Conservation (phyloP, 1,284 basidiomycete genomes). For the Hymenochaete sp. region DNA sequence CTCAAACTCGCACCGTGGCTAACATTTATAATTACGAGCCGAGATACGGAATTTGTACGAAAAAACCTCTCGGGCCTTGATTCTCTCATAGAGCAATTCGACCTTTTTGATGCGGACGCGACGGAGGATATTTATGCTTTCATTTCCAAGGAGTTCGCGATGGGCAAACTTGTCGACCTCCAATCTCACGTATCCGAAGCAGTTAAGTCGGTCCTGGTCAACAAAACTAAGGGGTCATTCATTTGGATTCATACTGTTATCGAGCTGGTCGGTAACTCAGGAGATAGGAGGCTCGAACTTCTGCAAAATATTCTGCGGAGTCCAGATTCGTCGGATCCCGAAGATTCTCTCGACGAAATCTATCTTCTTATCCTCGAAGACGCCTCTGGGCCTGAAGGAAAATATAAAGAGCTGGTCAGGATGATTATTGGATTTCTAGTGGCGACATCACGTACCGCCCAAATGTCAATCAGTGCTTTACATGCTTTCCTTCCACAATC, state of each 20-base stretch:
- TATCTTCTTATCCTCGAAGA: not conserved
- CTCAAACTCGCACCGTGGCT: slow-evolving; percentile 1
- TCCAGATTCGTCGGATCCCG: not conserved
- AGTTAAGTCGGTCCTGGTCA: slow-evolving; percentile 19
- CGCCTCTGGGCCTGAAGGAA: not conserved
- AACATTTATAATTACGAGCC: slow-evolving; percentile 8
- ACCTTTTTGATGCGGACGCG: too few species aligned
- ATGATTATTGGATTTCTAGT: not conserved
- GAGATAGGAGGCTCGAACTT: not conserved
- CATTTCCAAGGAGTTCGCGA: too few species aligned
- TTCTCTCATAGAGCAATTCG: too few species aligned
- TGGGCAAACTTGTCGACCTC: not conserved
- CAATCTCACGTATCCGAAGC: not conserved
- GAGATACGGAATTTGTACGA: not conserved
- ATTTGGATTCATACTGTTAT: slow-evolving; percentile 3
- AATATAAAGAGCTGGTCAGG: not conserved
- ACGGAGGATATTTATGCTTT: too few species aligned
- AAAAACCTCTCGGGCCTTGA: not conserved
- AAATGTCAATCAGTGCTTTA: not conserved
- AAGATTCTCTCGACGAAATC: not conserved
- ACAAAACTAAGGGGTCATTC: slow-evolving; percentile 1
- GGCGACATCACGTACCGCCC: not conserved
- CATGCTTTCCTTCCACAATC: not conserved
- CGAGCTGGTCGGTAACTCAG: not conserved
- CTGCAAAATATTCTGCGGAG: not conserved